phyloP scores from a whole-genome alignment of 2,329 filamentous ascomycete species.

The Thielaviopsis cerberus region DNA sequence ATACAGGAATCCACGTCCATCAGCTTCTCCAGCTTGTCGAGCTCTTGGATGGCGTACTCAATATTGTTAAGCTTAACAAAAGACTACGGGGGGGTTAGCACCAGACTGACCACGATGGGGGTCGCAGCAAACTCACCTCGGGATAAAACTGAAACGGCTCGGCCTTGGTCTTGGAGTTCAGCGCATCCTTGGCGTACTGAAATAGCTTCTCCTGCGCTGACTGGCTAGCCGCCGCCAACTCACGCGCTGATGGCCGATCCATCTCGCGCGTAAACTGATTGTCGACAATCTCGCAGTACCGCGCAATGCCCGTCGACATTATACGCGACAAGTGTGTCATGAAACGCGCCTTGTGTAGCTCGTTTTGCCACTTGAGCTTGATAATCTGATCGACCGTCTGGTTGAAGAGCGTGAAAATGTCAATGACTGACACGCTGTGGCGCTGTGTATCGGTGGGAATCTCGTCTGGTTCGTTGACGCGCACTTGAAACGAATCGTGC shows the following conservation, averaged over 20 bases:
- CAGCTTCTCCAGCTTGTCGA: slow-evolving; percentile 74
- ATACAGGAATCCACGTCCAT: slow-evolving; percentile 88
- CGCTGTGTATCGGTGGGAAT: slow-evolving; percentile 60
- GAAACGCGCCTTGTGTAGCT: slow-evolving; percentile 84
- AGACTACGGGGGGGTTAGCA: slow-evolving; percentile 38
- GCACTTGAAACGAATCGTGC: slow-evolving; percentile 69
- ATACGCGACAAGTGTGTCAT: slow-evolving; percentile 85
- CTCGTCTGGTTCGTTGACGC: slow-evolving; percentile 42
- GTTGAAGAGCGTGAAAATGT: slow-evolving; percentile 86
- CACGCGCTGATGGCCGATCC: slow-evolving; percentile 76
- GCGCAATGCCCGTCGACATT: slow-evolving; percentile 62
- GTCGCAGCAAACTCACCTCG: slow-evolving; percentile 54
- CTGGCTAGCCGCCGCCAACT: slow-evolving; percentile 58
- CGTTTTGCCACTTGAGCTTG: slow-evolving; percentile 77
- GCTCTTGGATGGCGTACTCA: slow-evolving; percentile 78
- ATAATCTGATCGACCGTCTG: slow-evolving; percentile 77
- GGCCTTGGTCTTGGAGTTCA: slow-evolving; percentile 77
- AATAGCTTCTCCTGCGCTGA: slow-evolving; percentile 84
- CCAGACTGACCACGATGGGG: no score
- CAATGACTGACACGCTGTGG: slow-evolving; percentile 82
- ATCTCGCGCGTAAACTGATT: slow-evolving; percentile 75
- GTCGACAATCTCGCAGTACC: slow-evolving; percentile 84
- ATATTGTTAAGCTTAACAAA: slow-evolving; percentile 97
- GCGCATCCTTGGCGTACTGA: slow-evolving; percentile 82
- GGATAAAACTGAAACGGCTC: slow-evolving; percentile 95